These are phyloP conservation scores for Neurospora tetraspora DNA, from an alignment of 495 filamentous ascomycete genomes.

Conservation along the genomic window DNA sequence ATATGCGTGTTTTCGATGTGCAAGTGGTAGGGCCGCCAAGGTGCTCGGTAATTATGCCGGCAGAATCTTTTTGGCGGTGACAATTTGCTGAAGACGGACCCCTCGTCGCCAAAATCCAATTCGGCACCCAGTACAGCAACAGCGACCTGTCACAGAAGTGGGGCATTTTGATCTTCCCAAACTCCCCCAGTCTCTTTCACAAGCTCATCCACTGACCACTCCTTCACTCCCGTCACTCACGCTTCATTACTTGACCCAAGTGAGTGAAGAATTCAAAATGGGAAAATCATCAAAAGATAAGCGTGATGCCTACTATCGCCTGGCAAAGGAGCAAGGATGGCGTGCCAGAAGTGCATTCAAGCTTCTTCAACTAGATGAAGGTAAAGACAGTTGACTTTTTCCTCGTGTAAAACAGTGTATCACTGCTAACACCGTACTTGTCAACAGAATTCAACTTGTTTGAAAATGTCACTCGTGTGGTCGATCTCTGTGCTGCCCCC, in stretches of 20 bases:
- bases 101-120: neutral
- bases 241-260: neutral
- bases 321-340: slow-evolving; percentile 98
- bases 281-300: slow-evolving; percentile 99
- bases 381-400: slow-evolving; percentile 15
- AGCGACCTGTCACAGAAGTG: neutral
- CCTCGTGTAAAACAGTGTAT: neutral
- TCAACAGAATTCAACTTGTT: slow-evolving; percentile 80
- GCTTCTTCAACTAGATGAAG: slow-evolving; percentile 86
- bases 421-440: neutral
- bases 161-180: neutral
- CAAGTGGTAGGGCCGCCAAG: neutral
- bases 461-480: slow-evolving; percentile 74
- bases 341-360: slow-evolving; percentile 95
- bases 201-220: neutral
- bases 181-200: neutral
- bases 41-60: neutral
- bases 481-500: slow-evolving; percentile 92
- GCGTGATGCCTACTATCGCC: slow-evolving; percentile 91
- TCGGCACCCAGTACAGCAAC: neutral
- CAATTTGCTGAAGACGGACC: neutral
- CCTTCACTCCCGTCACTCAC: neutral
- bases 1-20: neutral
- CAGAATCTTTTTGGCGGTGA: neutral
- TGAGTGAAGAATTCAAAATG: slow-evolving; percentile 41